These are phyloP conservation scores for Thelephora ganbajun DNA, from an alignment of 768 basidiomycete genomes.

Conservation along the genomic window DNA sequence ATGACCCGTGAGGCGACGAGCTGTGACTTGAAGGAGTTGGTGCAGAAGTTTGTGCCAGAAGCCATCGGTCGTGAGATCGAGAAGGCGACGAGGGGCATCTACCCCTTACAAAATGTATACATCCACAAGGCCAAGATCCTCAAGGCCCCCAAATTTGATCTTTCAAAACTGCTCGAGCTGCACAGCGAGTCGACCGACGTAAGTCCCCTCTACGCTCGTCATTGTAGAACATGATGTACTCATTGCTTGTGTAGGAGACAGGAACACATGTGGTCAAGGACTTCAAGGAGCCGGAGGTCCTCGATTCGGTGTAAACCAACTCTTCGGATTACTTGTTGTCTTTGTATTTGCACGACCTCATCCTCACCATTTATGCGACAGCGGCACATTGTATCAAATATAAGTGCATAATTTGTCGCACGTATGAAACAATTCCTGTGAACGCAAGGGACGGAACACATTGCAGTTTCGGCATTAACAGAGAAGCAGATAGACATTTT, in stretches of 20 bases:
- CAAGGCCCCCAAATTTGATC: conserved; percentile 94
- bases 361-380: conserved; percentile 20
- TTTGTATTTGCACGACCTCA: conserved; percentile 23
- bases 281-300: conserved; percentile 95
- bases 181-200: conserved; percentile 94
- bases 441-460: too few species aligned
- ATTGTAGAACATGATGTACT: conserved; percentile 2
- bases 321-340: conserved; percentile 18
- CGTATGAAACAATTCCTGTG: too few species aligned
- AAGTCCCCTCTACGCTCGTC: conserved; percentile 21
- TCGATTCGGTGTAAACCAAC: conserved; percentile 70
- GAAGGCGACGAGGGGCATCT: conserved; percentile 93
- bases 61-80: conserved; percentile 99
- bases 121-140: conserved; percentile 99
- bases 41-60: conserved; percentile 98
- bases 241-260: conserved; percentile 52
- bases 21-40: conserved; percentile 94
- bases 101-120: conserved; percentile 98
- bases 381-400: conserved; percentile 17
- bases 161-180: conserved; percentile 89
- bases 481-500: neutral
- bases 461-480: too few species aligned
- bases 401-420: neutral
- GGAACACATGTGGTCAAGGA: conserved; percentile 90
- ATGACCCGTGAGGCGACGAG: conserved; percentile 91